Conservation (phyloP, 2,329 filamentous ascomycete species). For the Neobulgaria alba region DNA sequence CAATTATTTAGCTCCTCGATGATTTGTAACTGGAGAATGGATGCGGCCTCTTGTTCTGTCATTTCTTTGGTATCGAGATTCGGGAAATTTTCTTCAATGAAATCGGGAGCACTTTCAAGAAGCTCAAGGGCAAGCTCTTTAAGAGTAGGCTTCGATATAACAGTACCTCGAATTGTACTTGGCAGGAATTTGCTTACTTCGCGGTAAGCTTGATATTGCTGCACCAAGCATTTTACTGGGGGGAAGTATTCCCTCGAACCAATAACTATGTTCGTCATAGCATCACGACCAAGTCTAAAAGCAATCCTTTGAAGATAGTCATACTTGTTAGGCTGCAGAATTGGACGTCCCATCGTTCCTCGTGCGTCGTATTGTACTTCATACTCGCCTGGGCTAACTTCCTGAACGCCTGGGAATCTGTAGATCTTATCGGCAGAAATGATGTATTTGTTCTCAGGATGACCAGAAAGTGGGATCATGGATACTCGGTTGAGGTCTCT, state of each 20-base stretch:
- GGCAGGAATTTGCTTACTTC: not conserved
- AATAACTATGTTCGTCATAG: not conserved
- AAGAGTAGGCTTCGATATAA: not conserved
- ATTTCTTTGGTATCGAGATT: not conserved
- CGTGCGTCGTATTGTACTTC: slow-evolving; percentile 16
- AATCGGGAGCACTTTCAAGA: not conserved
- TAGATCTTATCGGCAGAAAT: slow-evolving; percentile 1
- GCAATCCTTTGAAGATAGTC: slow-evolving; percentile 14
- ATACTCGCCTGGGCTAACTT: not conserved
- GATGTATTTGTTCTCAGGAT: slow-evolving; percentile 24
- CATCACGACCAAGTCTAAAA: slow-evolving; percentile 19
- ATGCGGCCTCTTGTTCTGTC: slow-evolving; percentile 9
- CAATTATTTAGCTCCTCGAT: slow-evolving; percentile 24
- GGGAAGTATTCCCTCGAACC: not conserved
- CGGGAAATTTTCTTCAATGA: not conserved
- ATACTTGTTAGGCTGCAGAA: slow-evolving; percentile 22
- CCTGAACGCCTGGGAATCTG: slow-evolving; percentile 3
- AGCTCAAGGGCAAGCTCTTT: slow-evolving; percentile 1
- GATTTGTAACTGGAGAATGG: slow-evolving; percentile 21
- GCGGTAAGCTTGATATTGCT: not conserved
- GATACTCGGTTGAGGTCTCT: slow-evolving; percentile 4
- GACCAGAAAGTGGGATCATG: slow-evolving; percentile 18
- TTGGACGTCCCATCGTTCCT: slow-evolving; percentile 13
- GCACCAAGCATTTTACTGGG: not conserved
- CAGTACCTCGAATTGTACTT: not conserved